Evolutionary conservation across 306 rosid genomes (phyloP).

Genomic region (Cucurbita maxima): DNA sequence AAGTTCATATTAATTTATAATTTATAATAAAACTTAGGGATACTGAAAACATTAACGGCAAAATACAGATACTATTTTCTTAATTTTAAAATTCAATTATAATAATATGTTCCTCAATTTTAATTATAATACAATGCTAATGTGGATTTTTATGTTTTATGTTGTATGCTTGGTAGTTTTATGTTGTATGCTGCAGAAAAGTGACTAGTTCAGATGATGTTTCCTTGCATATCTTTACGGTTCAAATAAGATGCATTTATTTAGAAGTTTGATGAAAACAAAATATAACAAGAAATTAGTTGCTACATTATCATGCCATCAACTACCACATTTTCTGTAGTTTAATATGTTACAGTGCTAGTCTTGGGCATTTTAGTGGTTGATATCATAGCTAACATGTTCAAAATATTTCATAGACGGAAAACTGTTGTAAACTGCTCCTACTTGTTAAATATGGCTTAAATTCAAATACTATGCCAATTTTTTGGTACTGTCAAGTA

Average conservation of each 20-base stretch:
- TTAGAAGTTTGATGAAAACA: not conserved
- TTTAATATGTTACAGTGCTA: not conserved
- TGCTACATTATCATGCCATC: not conserved
- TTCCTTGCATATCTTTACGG: not conserved
- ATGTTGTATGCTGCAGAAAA: not conserved
- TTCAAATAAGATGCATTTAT: not conserved
- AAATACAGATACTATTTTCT: not conserved
- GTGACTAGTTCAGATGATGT: not conserved
- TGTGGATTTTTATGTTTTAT: not conserved
- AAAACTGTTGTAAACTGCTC: not conserved
- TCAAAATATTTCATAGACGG: not conserved
- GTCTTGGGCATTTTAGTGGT: not conserved
- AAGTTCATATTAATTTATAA: not conserved
- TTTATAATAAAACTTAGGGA: not conserved
- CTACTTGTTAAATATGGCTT: not conserved
- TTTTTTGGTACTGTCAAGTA: not conserved
- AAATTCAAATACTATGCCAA: not conserved
- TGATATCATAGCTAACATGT: not conserved
- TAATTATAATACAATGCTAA: not conserved
- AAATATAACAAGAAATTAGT: not conserved
- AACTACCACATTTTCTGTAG: not conserved
- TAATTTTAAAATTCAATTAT: not conserved
- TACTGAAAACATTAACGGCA: not conserved
- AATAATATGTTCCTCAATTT: not conserved
- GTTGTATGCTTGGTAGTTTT: not conserved